A percentile compares a stretch with the other conserved stretches of the same genome.
Evolutionary conservation across 768 basidiomycete genomes (phyloP).

Genomic region (Dendrothele bispora): DNA sequence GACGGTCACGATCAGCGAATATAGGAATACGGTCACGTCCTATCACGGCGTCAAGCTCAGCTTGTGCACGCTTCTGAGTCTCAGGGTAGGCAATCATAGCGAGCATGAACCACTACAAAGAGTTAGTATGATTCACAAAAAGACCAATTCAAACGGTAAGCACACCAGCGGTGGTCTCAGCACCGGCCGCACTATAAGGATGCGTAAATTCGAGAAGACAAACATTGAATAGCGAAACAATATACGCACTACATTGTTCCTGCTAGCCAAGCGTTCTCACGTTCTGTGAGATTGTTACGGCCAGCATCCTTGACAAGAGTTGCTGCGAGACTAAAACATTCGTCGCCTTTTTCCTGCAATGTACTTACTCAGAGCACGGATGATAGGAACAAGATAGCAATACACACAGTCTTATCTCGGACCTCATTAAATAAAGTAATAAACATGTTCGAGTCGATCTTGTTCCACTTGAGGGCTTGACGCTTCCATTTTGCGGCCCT

Average conservation of each 20-base stretch:
- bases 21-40: slow-evolving; percentile 19
- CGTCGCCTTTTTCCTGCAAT: not conserved
- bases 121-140: not conserved
- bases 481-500: slow-evolving; percentile 17
- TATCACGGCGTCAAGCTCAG: slow-evolving; percentile 21
- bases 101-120: slow-evolving; percentile 22
- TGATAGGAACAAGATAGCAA: not conserved
- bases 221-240: not conserved
- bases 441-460: slow-evolving; percentile 2
- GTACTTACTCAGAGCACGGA: not conserved
- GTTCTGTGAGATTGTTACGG: not conserved
- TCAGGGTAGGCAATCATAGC: slow-evolving; percentile 19
- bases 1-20: slow-evolving; percentile 10
- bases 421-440: not conserved
- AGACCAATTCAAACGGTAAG: slow-evolving; percentile 6
- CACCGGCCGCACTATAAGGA: slow-evolving; percentile 4
- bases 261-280: slow-evolving; percentile 5
- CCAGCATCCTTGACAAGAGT: not conserved
- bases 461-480: not conserved
- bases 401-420: not conserved
- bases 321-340: slow-evolving; percentile 3
- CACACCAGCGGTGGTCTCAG: slow-evolving; percentile 19
- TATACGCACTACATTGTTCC: slow-evolving; percentile 7
- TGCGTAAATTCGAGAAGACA: not conserved
- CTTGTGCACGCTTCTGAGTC: slow-evolving; percentile 19